phyloP scores from a whole-genome alignment of 352 stramenopile genomes.

The Bremia lactucae region DNA sequence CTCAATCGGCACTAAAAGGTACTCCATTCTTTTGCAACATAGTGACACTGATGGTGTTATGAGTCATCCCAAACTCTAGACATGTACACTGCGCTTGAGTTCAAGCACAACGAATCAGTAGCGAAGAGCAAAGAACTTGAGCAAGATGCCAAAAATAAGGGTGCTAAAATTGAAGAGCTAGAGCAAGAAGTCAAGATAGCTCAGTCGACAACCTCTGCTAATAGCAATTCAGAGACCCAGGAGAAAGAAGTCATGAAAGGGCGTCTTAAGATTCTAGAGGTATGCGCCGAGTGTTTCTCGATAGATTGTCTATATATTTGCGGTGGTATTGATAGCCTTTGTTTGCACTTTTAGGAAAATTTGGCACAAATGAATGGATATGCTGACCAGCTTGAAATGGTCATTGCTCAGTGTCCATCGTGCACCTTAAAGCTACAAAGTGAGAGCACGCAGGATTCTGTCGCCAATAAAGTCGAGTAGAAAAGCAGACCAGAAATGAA shows the following conservation, averaged over 20 bases:
- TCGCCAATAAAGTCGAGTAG: slow-evolving; percentile 16
- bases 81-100: slow-evolving; percentile 18
- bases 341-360: slow-evolving; percentile 41
- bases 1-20: slow-evolving; percentile 16
- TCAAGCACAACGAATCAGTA: slow-evolving; percentile 9
- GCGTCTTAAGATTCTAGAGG: slow-evolving; percentile 58
- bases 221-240: background rate
- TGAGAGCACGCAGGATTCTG: slow-evolving; percentile 43
- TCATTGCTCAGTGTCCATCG: slow-evolving; percentile 57
- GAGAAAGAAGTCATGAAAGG: slow-evolving; percentile 18
- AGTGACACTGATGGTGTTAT: background rate
- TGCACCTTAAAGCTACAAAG: slow-evolving; percentile 66
- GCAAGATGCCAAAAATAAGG: slow-evolving; percentile 18
- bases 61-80: slow-evolving; percentile 11
- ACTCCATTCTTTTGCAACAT: background rate
- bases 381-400: slow-evolving; percentile 62
- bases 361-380: slow-evolving; percentile 70
- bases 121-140: slow-evolving; percentile 2
- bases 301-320: background rate
- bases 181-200: slow-evolving; percentile 18
- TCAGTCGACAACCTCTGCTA: background rate
- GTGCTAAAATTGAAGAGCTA: slow-evolving; percentile 30
- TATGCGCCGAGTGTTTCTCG: slow-evolving; percentile 8
- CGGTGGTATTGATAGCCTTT: background rate
- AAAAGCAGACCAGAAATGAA: slow-evolving; percentile 1